Evolutionary conservation across 352 stramenopile species (phyloP).

Genomic region (Pythium volutum): DNA sequence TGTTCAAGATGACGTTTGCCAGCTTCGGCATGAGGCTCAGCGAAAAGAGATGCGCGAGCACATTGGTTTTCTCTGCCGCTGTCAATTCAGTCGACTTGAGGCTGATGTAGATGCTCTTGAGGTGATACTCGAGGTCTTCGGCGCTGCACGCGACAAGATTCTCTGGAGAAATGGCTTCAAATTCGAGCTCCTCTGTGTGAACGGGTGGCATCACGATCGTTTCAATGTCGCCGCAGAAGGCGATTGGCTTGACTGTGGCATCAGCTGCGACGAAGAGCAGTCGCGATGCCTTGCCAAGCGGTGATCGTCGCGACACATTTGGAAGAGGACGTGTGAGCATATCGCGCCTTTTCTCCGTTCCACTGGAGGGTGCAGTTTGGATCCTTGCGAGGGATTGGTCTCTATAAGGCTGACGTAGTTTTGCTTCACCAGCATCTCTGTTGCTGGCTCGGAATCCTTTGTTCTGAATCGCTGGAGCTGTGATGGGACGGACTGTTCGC

Average conservation of each 20-base stretch:
- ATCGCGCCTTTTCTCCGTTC: not conserved
- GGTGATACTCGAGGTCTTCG: conserved; percentile 57
- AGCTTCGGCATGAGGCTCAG: conserved; percentile 52
- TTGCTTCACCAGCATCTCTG: too few species aligned
- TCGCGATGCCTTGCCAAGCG: conserved; percentile 12
- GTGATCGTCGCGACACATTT: not conserved
- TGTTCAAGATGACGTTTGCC: conserved; percentile 83
- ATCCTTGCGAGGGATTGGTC: not conserved
- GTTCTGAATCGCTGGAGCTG: conserved; percentile 5
- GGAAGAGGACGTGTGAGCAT: too few species aligned
- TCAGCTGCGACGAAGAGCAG: conserved; percentile 63
- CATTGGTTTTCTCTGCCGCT: conserved; percentile 36
- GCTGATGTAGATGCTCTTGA: conserved; percentile 74
- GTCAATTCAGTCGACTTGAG: conserved; percentile 40
- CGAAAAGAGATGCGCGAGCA: conserved; percentile 58
- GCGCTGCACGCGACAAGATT: conserved; percentile 40
- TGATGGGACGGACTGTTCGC: conserved; percentile 18
- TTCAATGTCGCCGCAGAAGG: conserved; percentile 53
- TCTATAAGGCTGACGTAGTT: too few species aligned
- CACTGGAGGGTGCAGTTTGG: not conserved
- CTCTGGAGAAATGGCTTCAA: conserved; percentile 37
- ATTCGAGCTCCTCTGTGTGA: conserved; percentile 32
- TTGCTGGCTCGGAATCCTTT: not conserved
- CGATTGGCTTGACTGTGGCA: conserved; percentile 59
- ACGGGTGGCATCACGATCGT: conserved; percentile 27